Base-by-base conservation (phyloP, 306 rosid genomes). In the Hippophae rhamnoides region DNA sequence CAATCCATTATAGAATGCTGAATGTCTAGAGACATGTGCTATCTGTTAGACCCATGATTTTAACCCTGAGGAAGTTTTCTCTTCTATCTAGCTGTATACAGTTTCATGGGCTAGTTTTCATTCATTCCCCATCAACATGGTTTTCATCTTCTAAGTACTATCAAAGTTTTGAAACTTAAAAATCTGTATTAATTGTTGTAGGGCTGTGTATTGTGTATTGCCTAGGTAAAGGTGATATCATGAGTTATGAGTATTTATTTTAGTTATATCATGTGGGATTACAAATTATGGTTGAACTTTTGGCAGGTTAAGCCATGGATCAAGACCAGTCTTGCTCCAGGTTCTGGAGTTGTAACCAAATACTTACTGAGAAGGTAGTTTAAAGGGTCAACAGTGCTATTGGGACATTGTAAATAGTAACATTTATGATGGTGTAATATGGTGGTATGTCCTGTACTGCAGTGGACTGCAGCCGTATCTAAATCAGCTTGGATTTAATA, bases 241-340 rank as follows among this genome's bases (percentile, higher is more conserved):
- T 49, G 23, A 2, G 38, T 31, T 31, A 31, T 2, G 38, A 31
- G 38, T 31, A 31, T 31, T 31, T 13, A 7, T 23, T 49, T 49
- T 3, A 49, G n/a, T 49, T 13, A 49, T 6, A 13, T n/a, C 13
- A 49, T 12, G n/a, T 49, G 53, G 25, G 14, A 8, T 49, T n/a
- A 13, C 13, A 46, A 49, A 49, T 23, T 49, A 3, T 49, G 7
- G 14, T 5, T 14, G n/a, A 49, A 49, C 53, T 49, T 67, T 47
- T 72, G 51, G 63, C 65, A 92, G 98, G 96, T 92, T 52, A 92
- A 81, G 82, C 96, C 98, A 25, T 92, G 98, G 98, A 76, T 92
- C 62, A 92, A 92, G 79, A 92, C 96, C 27, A 92, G 98, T 73
- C 96, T 92, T 80, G 96, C 95, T 60, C 96, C 96, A 5, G 98